Base-by-base conservation (phyloP, 1,284 basidiomycete genomes). In the Melampsora larici-populina region DNA sequence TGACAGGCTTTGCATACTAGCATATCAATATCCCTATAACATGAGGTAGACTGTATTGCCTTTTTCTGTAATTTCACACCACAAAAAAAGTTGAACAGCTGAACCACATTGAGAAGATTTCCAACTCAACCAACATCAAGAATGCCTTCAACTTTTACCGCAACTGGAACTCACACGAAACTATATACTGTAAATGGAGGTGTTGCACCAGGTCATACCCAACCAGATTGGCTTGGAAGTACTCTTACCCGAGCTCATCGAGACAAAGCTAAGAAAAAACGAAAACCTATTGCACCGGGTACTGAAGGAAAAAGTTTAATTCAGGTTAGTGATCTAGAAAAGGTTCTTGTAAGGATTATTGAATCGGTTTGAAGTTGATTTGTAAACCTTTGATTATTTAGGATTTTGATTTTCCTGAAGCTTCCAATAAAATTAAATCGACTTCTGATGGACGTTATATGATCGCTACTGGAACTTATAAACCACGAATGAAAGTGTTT, bases 321-420 rank as follows among this genome's bases (percentile, higher is more conserved):
- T 26, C 72, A 74, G 55, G 72, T 66, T 24, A 33, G 72, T 66
- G 11, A 24, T 55, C 6, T 55, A 24, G 21, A 58, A 49, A 49
- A 49, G 48, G n/a, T 58, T 58, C 8, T 24, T 40, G n/a, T 13
- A 21, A 58, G 29, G 55, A 58, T 58, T 2, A 24, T 29, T 58
- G 55, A 8, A 40, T 40, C 36, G 24, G 51, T 7, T 55, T 21
- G 9, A 55, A 79, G 13, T 81, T 81, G 58, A 83, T 83, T 79
- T 81, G 82, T 77, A 79, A 40, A 11, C 3, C 36, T 83, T 71
- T 81, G 9, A 43, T 24, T 33, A 5, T 48, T 26, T 94, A 97
- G 83, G 92, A 96, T 80, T 97, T 99, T 84, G 92, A 95, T 82
- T 99, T 99, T 80, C 95, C 97, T 11, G 94, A 97, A 83, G 94